Conservation (phyloP, 129 eudicot genomes). For the Centella asiatica region DNA sequence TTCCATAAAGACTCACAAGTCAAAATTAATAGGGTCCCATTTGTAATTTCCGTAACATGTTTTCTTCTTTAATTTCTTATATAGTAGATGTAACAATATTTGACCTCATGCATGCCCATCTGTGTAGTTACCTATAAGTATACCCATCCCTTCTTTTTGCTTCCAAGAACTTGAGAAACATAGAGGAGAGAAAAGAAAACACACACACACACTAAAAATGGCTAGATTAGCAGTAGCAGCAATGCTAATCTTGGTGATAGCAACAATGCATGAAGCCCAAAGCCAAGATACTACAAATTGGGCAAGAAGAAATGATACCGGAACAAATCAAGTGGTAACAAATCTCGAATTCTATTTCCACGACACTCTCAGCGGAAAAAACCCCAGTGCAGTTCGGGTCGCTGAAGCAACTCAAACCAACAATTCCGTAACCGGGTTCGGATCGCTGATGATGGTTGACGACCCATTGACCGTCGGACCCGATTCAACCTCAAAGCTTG, state of each 20-base stretch:
- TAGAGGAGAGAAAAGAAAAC: not conserved
- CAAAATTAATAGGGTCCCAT: not conserved
- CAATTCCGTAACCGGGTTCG: conserved; percentile 47
- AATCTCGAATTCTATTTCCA: conserved; percentile 70
- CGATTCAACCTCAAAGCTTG: conserved; percentile 37
- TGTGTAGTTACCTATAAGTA: not conserved
- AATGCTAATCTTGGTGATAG: conserved; percentile 17
- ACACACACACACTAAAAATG: conserved; percentile 12
- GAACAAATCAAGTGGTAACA: conserved; percentile 41
- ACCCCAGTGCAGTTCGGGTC: conserved; percentile 40
- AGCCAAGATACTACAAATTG: conserved; percentile 28
- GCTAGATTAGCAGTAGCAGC: conserved; percentile 5
- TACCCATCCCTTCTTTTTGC: not conserved
- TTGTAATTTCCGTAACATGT: not conserved
- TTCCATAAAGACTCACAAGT: not conserved
- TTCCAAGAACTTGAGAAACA: not conserved
- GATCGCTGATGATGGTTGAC: conserved; percentile 46
- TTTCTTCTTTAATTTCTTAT: not conserved
- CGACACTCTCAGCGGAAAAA: conserved; percentile 43
- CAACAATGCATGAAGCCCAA: conserved; percentile 22
- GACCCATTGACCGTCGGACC: conserved; percentile 67
- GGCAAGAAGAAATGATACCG: conserved; percentile 44
- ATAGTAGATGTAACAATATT: not conserved
- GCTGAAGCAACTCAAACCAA: conserved; percentile 36
- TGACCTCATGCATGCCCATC: not conserved